Evolutionary conservation across 1,139 yeast genomes (phyloP).

Genomic region (Zygoascus sp.): DNA sequence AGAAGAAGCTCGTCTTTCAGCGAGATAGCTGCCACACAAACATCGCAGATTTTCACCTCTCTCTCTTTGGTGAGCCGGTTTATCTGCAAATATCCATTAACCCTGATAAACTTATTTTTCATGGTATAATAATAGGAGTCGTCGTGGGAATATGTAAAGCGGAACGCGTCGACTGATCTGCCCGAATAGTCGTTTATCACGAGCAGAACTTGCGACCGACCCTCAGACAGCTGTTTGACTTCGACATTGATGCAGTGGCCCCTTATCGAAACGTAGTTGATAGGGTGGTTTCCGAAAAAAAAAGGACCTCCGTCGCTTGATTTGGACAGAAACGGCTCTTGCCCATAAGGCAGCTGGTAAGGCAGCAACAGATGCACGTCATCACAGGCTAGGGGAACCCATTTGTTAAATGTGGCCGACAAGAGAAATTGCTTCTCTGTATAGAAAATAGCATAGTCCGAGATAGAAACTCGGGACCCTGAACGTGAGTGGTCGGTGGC

Average conservation of each 20-base stretch:
- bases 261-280: conserved; percentile 25
- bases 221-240: background rate
- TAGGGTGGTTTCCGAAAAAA: conserved; percentile 30
- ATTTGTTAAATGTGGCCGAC: conserved; percentile 22
- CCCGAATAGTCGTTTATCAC: conserved; percentile 11
- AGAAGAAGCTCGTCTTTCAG: conserved; percentile 14
- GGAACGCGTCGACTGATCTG: conserved; percentile 12
- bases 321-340: conserved; percentile 5
- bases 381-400: conserved; percentile 25
- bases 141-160: conserved; percentile 6
- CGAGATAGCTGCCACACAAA: conserved; percentile 10
- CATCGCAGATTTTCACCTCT: conserved; percentile 15
- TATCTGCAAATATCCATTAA: conserved; percentile 18
- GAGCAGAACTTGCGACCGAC: conserved; percentile 5
- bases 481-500: background rate
- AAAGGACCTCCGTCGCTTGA: conserved; percentile 15
- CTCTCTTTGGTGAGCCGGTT: conserved; percentile 10
- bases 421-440: conserved; percentile 15
- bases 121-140: conserved; percentile 1
- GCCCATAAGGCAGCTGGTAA: conserved; percentile 16
- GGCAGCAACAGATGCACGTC: conserved; percentile 18
- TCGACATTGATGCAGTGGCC: conserved; percentile 24
- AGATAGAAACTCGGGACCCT: background rate
- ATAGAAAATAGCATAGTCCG: background rate
- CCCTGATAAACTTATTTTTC: conserved; percentile 15